Percentiles rank a stretch among this genome's conserved stretches.
Evolutionary conservation across 169 alveolate genomes (phyloP).

Genomic region (Plasmodium knowlesi): DNA sequence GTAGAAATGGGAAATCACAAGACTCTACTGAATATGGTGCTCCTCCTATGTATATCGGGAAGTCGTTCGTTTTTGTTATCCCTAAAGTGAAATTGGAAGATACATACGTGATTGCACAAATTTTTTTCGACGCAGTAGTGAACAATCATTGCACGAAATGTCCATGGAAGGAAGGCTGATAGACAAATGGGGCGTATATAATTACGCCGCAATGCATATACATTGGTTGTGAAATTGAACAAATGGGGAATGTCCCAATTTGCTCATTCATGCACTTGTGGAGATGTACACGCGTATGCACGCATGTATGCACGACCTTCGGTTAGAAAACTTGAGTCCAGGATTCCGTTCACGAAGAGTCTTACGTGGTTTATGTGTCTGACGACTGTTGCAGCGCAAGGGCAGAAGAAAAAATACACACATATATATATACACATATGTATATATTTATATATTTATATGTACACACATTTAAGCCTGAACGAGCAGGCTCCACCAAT

Average conservation of each 20-base stretch:
- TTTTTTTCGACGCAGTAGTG: neutral
- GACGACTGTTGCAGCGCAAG: constrained; percentile 28
- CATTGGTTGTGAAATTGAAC: neutral
- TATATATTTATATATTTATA: neutral
- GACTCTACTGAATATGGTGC: constrained; percentile 85
- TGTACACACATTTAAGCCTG: neutral
- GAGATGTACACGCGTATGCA: neutral
- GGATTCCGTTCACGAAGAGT: constrained; percentile 64
- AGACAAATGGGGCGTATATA: too few relatives aligned
- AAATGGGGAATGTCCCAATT: neutral
- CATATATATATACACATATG: neutral
- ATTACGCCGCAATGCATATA: neutral
- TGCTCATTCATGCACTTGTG: neutral
- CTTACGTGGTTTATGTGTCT: constrained; percentile 61
- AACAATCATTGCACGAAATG: neutral
- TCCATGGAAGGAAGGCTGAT: neutral
- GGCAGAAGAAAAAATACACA: constrained; percentile 8
- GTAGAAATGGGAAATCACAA: constrained; percentile 89
- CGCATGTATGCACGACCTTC: constrained; percentile 38
- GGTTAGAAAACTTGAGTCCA: constrained; percentile 65
- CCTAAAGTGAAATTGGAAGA: constrained; percentile 31
- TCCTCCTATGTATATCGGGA: constrained; percentile 89
- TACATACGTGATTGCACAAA: neutral
- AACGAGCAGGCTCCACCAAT: neutral
- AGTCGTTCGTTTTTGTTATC: constrained; percentile 83